phyloP scores from a whole-genome alignment of 345 rosid genomes.

The Ricinus communis region DNA sequence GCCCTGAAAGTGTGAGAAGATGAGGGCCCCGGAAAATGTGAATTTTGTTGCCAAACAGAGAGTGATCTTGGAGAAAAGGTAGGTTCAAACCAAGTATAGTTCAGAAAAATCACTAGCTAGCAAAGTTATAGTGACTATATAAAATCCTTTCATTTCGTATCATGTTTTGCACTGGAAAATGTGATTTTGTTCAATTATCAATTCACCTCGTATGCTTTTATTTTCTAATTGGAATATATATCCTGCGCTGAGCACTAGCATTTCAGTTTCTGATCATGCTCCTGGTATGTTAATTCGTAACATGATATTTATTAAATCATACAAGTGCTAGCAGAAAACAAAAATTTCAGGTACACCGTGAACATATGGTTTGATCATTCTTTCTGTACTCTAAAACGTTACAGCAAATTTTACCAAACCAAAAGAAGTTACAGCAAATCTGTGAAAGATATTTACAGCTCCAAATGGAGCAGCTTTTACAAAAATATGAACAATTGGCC shows the following conservation, averaged over 20 bases:
- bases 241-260: not conserved
- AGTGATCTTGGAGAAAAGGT: too few species aligned
- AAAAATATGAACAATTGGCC: constrained; percentile 11
- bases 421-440: constrained; percentile 1
- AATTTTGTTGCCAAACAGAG: too few species aligned
- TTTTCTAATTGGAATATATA: not conserved
- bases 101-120: too few species aligned
- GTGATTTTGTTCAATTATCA: too few species aligned
- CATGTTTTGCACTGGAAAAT: too few species aligned
- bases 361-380: not conserved
- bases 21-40: too few species aligned
- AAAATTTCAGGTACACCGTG: not conserved
- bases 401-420: too few species aligned
- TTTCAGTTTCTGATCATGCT: not conserved
- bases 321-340: not conserved
- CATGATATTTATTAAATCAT: not conserved
- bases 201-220: too few species aligned
- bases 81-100: too few species aligned
- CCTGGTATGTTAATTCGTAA: not conserved
- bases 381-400: not conserved
- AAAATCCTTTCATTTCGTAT: too few species aligned
- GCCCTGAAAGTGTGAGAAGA: too few species aligned
- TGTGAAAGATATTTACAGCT: not conserved
- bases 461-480: not conserved
- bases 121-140: too few species aligned